A percentile compares a stretch with the other conserved stretches of the same genome.
These are phyloP conservation scores for Schwanniomyces yamadae DNA, from an alignment of 805 yeast species.

Conservation along the genomic window DNA sequence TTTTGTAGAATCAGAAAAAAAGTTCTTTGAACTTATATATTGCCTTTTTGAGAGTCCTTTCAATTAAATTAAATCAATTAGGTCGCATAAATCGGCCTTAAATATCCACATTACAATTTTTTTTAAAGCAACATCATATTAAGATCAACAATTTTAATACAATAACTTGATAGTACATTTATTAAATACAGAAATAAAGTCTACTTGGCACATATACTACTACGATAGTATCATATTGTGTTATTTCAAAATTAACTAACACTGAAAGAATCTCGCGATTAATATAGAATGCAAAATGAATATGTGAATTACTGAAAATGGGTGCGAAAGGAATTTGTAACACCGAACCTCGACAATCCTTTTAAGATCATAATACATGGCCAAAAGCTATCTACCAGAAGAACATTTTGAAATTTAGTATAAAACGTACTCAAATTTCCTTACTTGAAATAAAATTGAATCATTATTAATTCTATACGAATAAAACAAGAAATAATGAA, in stretches of 20 bases:
- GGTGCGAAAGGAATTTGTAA: conserved; percentile 3
- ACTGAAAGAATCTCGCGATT: not conserved
- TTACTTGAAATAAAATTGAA: not conserved
- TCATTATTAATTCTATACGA: not conserved
- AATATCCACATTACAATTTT: no score
- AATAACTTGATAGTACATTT: no score
- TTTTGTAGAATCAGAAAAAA: no score
- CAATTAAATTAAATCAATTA: no score
- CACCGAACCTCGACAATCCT: no score
- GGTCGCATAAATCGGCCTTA: no score
- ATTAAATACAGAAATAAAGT: not conserved
- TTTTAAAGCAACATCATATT: no score
- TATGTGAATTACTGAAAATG: conserved; percentile 1
- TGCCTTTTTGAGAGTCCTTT: no score
- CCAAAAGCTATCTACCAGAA: not conserved
- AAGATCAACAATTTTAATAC: no score
- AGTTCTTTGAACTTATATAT: no score
- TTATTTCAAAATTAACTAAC: not conserved
- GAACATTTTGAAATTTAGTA: not conserved
- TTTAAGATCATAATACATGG: no score
- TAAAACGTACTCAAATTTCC: not conserved
- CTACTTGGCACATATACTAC: not conserved
- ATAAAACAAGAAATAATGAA: not conserved
- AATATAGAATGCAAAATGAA: not conserved
- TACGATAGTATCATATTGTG: not conserved